phyloP scores from a whole-genome alignment of 148 eudicot genomes.

The Silene uniflora region DNA sequence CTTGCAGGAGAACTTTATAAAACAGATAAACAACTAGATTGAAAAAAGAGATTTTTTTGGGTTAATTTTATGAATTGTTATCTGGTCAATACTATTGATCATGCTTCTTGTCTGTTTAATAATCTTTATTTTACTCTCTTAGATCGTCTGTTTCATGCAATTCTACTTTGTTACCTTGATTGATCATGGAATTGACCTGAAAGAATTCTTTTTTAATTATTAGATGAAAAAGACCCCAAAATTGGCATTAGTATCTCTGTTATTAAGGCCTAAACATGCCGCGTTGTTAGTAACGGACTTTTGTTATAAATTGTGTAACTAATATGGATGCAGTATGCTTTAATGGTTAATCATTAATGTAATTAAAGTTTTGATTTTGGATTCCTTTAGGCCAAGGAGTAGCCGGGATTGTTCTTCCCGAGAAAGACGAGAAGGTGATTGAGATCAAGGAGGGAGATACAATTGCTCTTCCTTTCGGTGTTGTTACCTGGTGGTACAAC shows the following conservation, averaged over 20 bases:
- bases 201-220: background rate
- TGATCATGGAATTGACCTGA: background rate
- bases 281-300: no score
- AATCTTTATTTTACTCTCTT: background rate
- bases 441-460: slow-evolving; percentile 77
- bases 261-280: background rate
- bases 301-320: no score
- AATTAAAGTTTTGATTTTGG: no score
- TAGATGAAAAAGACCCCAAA: background rate
- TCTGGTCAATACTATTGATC: no score
- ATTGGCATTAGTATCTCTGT: background rate
- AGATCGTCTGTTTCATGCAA: background rate
- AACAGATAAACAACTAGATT: no score
- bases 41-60: no score
- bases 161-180: background rate
- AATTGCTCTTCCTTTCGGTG: slow-evolving; percentile 81
- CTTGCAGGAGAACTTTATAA: no score
- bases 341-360: no score
- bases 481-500: slow-evolving; percentile 86
- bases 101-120: background rate
- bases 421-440: slow-evolving; percentile 81
- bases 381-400: slow-evolving; percentile 54
- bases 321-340: no score
- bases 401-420: slow-evolving; percentile 82
- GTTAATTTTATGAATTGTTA: no score